phyloP scores from a whole-genome alignment of 2,329 filamentous ascomycete species.

The Penicillium sp. region DNA sequence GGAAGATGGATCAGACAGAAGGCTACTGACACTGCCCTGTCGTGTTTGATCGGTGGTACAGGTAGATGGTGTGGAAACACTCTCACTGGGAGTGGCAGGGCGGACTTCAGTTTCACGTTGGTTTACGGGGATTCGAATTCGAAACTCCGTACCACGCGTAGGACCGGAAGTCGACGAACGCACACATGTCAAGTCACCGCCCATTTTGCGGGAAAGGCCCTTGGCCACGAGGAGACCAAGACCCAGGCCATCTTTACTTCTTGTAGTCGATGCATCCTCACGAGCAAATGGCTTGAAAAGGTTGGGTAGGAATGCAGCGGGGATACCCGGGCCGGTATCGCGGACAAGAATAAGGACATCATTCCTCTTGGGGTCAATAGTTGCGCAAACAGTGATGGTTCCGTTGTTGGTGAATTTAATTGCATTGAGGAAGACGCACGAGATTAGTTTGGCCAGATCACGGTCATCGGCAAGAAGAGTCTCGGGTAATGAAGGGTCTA shows the following conservation, averaged over 20 bases:
- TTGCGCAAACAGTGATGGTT: slow-evolving; percentile 55
- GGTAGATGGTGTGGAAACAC: slow-evolving; percentile 34
- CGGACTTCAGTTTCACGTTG: slow-evolving; percentile 46
- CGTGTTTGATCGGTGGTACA: slow-evolving; percentile 20
- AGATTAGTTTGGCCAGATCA: slow-evolving; percentile 62
- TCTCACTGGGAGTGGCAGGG: slow-evolving; percentile 49
- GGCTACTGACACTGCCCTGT: slow-evolving; percentile 23
- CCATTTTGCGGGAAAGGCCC: slow-evolving; percentile 65
- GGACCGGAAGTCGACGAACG: slow-evolving; percentile 61
- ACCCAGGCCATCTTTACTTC: slow-evolving; percentile 66
- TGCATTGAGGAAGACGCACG: slow-evolving; percentile 63
- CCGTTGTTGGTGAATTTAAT: slow-evolving; percentile 69
- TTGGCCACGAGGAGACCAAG: slow-evolving; percentile 70
- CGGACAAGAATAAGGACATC: slow-evolving; percentile 61
- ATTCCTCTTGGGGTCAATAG: slow-evolving; percentile 50
- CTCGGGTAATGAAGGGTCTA: slow-evolving; percentile 48
- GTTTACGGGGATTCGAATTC: slow-evolving; percentile 62
- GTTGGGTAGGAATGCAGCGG: slow-evolving; percentile 61
- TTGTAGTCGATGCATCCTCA: slow-evolving; percentile 65
- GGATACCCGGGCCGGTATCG: slow-evolving; percentile 68
- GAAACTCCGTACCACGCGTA: slow-evolving; percentile 63
- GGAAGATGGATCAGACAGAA: slow-evolving; percentile 20
- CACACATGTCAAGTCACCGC: slow-evolving; percentile 64
- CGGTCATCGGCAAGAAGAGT: slow-evolving; percentile 57
- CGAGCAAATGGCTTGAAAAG: slow-evolving; percentile 69